Evolutionary conservation across 805 yeast species (phyloP).

Genomic region (Clavispora carvajalis): DNA sequence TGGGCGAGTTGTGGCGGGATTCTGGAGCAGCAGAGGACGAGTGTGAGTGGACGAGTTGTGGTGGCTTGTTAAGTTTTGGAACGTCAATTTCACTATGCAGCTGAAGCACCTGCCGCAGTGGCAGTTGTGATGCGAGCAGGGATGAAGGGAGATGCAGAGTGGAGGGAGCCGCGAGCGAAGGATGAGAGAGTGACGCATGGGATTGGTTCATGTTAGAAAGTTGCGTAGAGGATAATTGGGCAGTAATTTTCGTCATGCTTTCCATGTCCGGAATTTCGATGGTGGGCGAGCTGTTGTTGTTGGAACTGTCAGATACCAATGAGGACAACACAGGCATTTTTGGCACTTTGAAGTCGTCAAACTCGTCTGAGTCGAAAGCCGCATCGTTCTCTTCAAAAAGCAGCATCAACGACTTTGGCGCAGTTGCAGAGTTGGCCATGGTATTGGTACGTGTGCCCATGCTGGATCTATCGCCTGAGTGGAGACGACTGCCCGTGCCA

Average conservation of each 20-base stretch:
- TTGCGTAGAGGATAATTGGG: neutral
- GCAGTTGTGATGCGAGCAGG: constrained; percentile 3
- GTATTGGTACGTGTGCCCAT: constrained; percentile 7
- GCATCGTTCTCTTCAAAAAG: constrained; percentile 12
- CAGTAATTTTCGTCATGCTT: constrained; percentile 22
- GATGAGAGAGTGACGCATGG: too few relatives aligned
- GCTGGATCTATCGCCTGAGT: constrained; percentile 14
- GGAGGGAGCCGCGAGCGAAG: too few relatives aligned
- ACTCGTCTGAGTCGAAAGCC: constrained; percentile 3
- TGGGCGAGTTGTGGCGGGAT: constrained; percentile 21
- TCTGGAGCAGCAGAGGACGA: constrained; percentile 34
- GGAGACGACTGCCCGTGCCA: constrained; percentile 13
- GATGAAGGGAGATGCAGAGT: neutral
- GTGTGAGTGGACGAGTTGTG: constrained; percentile 38
- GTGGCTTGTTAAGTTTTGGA: constrained; percentile 34
- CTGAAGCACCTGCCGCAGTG: constrained; percentile 1
- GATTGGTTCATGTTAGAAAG: too few relatives aligned
- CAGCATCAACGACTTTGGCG: constrained; percentile 10
- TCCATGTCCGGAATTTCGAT: constrained; percentile 71
- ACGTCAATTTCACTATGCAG: constrained; percentile 1
- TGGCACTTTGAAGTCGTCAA: constrained; percentile 6
- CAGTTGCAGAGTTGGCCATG: neutral
- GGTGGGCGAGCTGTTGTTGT: constrained; percentile 50
- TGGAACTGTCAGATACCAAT: constrained; percentile 3
- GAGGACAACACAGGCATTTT: constrained; percentile 5